Base-by-base conservation (phyloP, 2,329 filamentous ascomycete species). In the Fusarium fracticaudum region DNA sequence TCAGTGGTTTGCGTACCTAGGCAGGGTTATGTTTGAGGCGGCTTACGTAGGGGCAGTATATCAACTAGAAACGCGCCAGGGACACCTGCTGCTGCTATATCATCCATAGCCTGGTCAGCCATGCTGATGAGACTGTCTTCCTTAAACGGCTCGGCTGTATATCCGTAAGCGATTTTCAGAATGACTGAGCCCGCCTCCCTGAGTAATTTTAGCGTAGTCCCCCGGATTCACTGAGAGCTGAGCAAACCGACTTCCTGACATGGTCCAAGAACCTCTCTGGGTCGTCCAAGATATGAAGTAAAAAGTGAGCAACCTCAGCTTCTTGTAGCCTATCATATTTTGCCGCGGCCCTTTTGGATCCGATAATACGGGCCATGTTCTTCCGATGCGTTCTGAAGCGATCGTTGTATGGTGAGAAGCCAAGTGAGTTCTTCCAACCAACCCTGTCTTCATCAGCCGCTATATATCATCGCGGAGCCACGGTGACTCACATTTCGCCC, bases 311-410 rank as follows among this genome's bases (percentile, higher is more conserved):
- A 12, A 73, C 69, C 64, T 89, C 86, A 3, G 78, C 75, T 47
- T 88, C 84, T 65, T 88, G 85, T 1, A 86, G 41, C 0, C 66
- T 38, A 41, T 85, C 77, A 65, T 85, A 87, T 26, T 83, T 81
- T 3, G 82, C 67, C 2, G 84, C 81, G 0, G 80, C 72, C 0
- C 72, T 63, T 41, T 84, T 84, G 1, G 85, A 84, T 1, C 87
- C 87, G 11, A 89, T 79, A 18, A 85, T 79, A n/a, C 82, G 80
- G 33, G 81, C 79, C 45, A 86, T 81, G 15, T 84, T 81, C 75
- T 85, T 88, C 17, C 87, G 85, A 53, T 86, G 82, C 6, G 78
- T 78, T 35, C 80, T 81, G 26, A 84, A 83, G 11, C 76, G 80
- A 20, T 81, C 77, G 15, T 82, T 81, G 59, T 86, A 84, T 18